Percentiles rank a stretch among this genome's conserved stretches.
Evolutionary conservation across 352 stramenopile species (phyloP).

Genomic region (Phytophthora sp.): DNA sequence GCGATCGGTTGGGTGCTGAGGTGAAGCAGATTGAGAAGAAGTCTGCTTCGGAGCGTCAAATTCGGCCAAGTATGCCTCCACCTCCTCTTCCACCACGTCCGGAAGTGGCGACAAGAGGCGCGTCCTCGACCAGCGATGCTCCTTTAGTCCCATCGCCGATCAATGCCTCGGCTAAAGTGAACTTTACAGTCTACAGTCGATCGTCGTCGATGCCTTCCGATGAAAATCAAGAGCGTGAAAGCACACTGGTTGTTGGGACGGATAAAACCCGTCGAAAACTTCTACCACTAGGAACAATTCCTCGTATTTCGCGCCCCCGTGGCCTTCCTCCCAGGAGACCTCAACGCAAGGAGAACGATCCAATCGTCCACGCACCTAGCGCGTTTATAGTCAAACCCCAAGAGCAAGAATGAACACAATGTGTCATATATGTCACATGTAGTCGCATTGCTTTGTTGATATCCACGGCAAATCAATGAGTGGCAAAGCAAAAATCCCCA

Average conservation of each 20-base stretch:
- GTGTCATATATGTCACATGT: conserved; percentile 21
- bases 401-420: conserved; percentile 16
- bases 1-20: conserved; percentile 1
- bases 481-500: conserved; percentile 1
- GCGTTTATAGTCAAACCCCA: conserved; percentile 20
- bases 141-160: conserved; percentile 7
- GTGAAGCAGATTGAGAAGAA: conserved; percentile 16
- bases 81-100: conserved; percentile 15
- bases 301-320: conserved; percentile 1
- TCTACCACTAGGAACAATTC: conserved; percentile 13
- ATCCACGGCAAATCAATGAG: background rate
- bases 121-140: background rate
- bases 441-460: background rate
- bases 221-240: conserved; percentile 23
- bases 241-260: conserved; percentile 12
- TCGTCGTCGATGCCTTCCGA: conserved; percentile 12
- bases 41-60: background rate
- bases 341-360: conserved; percentile 14
- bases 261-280: conserved; percentile 30
- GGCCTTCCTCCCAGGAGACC: conserved; percentile 23
- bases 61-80: conserved; percentile 10
- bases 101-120: conserved; percentile 5
- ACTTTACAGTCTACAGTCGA: conserved; percentile 11
- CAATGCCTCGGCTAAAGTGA: conserved; percentile 14
- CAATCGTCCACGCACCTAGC: conserved; percentile 9